Evolutionary conservation across 1,284 basidiomycete species (phyloP).

Genomic region (Sanghuangporus sanghuang): DNA sequence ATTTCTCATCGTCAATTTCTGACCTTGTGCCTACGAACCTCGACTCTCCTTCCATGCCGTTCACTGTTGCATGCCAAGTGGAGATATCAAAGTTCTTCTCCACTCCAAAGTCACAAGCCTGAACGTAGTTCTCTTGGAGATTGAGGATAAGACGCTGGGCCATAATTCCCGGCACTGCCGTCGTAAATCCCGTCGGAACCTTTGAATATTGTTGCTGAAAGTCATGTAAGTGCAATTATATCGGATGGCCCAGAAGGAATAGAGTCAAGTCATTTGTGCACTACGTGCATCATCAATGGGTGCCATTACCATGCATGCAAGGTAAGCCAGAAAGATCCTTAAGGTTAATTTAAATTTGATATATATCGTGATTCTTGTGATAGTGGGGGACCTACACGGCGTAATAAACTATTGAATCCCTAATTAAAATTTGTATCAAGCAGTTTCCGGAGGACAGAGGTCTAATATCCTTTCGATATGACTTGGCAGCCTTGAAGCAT

Average conservation of each 20-base stretch:
- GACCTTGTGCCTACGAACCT: neutral
- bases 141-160: slow-evolving; percentile 2
- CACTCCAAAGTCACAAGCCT: neutral
- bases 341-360: neutral
- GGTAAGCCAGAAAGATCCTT: neutral
- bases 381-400: neutral
- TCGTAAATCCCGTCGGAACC: slow-evolving; percentile 2
- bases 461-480: neutral
- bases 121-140: neutral
- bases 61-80: neutral
- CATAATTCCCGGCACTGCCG: slow-evolving; percentile 2
- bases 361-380: neutral
- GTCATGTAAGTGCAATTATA: neutral
- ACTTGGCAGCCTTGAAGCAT: slow-evolving; percentile 2
- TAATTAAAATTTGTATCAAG: neutral
- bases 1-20: neutral
- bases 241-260: neutral
- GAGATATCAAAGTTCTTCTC: neutral
- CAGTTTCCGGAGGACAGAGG: neutral
- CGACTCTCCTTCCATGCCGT: neutral
- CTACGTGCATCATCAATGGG: neutral
- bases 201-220: neutral
- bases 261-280: neutral
- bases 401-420: slow-evolving; percentile 4
- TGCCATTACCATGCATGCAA: neutral